A percentile compares a stretch with the other conserved stretches of the same genome.
phyloP scores from a whole-genome alignment of 148 eudicot species.

The Camellia sinensis region DNA sequence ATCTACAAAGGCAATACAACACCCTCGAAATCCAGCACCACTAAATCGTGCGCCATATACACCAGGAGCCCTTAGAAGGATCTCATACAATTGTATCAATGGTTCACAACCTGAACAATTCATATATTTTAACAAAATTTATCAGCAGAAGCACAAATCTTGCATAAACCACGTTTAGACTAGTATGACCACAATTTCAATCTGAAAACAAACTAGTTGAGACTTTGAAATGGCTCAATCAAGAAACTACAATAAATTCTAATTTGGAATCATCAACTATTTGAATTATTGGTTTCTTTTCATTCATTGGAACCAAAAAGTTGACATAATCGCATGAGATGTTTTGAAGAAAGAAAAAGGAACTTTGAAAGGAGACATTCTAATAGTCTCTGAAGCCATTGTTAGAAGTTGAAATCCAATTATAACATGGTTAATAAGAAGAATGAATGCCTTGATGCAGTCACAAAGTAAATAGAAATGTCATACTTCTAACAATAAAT shows the following conservation, averaged over 20 bases:
- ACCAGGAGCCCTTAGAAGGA: slow-evolving; percentile 76
- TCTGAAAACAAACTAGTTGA: neutral
- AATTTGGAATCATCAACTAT: neutral
- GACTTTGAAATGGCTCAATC: slow-evolving; percentile 9
- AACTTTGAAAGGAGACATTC: neutral
- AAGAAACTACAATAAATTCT: neutral
- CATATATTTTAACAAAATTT: neutral
- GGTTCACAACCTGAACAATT: slow-evolving; percentile 73
- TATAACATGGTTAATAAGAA: neutral
- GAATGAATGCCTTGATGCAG: neutral
- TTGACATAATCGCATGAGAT: neutral
- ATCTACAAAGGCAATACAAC: slow-evolving; percentile 87
- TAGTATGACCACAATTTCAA: neutral
- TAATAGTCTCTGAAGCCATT: neutral
- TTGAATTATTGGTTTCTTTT: neutral
- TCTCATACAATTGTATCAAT: slow-evolving; percentile 76
- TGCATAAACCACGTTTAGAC: neutral
- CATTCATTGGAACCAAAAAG: neutral
- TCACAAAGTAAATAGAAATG: neutral
- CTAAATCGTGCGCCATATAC: slow-evolving; percentile 90
- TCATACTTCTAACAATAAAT: no score
- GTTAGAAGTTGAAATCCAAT: neutral
- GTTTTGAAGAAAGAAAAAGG: neutral
- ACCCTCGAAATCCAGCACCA: slow-evolving; percentile 97
- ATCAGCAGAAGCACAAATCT: neutral